Evolutionary conservation across 192 early-diverging fungal species (phyloP).

Genomic region (Coemansia sp.): DNA sequence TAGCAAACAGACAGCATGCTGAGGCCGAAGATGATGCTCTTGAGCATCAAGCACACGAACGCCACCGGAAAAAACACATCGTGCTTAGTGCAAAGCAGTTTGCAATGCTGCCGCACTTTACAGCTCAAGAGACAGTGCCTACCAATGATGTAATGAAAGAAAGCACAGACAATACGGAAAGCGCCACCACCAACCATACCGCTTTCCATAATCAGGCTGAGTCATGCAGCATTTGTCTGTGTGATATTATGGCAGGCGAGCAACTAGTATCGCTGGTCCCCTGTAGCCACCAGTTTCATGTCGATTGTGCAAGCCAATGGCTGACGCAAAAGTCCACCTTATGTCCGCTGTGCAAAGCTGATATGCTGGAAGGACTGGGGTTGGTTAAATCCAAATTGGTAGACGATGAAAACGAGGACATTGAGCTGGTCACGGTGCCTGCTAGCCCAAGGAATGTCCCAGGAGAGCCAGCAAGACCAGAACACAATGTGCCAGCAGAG

Average conservation of each 20-base stretch:
- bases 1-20: not conserved
- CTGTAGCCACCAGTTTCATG: constrained; percentile 39
- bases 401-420: constrained; percentile 12
- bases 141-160: no score
- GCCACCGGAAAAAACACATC: constrained; percentile 10
- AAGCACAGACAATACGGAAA: no score
- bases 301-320: constrained; percentile 36
- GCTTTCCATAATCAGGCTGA: constrained; percentile 23
- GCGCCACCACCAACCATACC: no score
- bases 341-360: constrained; percentile 43
- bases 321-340: constrained; percentile 34
- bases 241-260: constrained; percentile 19
- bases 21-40: not conserved
- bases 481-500: not conserved
- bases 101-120: constrained; percentile 26
- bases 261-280: constrained; percentile 28
- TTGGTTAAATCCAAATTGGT: constrained; percentile 7
- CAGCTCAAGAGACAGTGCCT: constrained; percentile 11
- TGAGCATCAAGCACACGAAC: constrained; percentile 11
- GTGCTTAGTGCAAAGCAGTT: constrained; percentile 38
- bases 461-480: not conserved
- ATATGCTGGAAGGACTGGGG: constrained; percentile 30
- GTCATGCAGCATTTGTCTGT: constrained; percentile 34
- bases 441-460: no score
- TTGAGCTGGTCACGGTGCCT: constrained; percentile 8